Percentiles rank a stretch among this genome's conserved stretches.
Evolutionary conservation across 225 moss, liverwort and hornwort species (phyloP).

Genomic region (Anthoceros angustus): DNA sequence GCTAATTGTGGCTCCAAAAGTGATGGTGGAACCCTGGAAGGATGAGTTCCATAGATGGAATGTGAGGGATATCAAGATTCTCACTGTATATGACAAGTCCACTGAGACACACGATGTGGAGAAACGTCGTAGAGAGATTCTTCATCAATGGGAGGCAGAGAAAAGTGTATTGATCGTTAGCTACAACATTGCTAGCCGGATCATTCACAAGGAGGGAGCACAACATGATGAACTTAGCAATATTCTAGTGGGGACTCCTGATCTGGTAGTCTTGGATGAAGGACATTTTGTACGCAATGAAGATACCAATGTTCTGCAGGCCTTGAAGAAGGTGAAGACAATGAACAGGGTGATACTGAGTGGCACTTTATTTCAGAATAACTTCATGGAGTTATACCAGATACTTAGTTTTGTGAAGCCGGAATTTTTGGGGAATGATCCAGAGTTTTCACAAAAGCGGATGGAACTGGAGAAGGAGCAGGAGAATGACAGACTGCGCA

Average conservation of each 20-base stretch:
- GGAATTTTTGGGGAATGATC: constrained; percentile 42
- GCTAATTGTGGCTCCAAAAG: constrained; percentile 81
- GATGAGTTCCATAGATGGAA: constrained; percentile 57
- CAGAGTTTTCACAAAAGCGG: constrained; percentile 16
- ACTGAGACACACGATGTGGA: constrained; percentile 18
- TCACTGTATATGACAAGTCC: constrained; percentile 28
- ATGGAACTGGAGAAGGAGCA: no score
- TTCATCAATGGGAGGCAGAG: constrained; percentile 50
- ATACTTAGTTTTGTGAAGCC: constrained; percentile 65
- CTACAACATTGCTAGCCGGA: constrained; percentile 13
- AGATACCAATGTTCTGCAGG: constrained; percentile 48
- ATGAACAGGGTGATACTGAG: constrained; percentile 70
- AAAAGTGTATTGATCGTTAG: constrained; percentile 58
- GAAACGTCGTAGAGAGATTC: background rate
- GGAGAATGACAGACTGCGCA: background rate
- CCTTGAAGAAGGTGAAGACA: constrained; percentile 53
- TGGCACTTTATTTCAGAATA: constrained; percentile 92
- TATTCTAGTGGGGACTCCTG: no score
- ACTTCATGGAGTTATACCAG: constrained; percentile 79
- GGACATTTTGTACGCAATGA: constrained; percentile 68
- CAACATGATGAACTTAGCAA: no score
- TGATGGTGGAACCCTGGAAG: constrained; percentile 57
- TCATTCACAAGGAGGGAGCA: no score
- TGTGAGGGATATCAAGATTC: constrained; percentile 41
- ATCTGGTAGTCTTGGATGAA: constrained; percentile 30